Evolutionary conservation across 192 early-diverging fungal genomes (phyloP).

Genomic region (Entophlyctis helioformis): DNA sequence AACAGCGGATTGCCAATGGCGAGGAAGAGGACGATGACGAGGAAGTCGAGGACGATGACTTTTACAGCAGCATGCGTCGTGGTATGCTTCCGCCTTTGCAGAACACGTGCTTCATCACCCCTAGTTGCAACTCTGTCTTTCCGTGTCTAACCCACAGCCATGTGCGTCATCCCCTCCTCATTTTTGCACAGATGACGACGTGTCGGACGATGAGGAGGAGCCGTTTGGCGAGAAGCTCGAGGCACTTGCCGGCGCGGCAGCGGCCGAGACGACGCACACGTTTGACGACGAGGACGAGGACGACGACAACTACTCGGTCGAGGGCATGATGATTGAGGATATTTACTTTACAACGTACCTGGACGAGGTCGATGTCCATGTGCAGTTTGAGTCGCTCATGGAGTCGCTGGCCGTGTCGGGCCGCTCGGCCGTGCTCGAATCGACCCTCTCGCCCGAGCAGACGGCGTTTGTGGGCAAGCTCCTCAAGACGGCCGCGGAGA

Average conservation of each 20-base stretch:
- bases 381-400: constrained; percentile 8
- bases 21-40: constrained; percentile 52
- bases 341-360: constrained; percentile 17
- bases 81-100: background rate
- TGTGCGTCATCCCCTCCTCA: background rate
- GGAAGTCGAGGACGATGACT: constrained; percentile 33
- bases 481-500: constrained; percentile 1
- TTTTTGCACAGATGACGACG: constrained; percentile 25
- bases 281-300: constrained; percentile 29
- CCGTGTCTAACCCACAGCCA: background rate
- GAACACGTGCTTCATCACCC: background rate
- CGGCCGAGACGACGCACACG: background rate
- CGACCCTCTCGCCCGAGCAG: background rate
- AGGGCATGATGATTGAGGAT: constrained; percentile 25
- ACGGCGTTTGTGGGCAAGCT: background rate
- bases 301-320: constrained; percentile 48
- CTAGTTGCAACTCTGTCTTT: background rate
- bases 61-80: background rate
- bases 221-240: constrained; percentile 29
- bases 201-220: constrained; percentile 49
- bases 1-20: constrained; percentile 41
- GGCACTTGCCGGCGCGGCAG: background rate
- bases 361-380: constrained; percentile 17
- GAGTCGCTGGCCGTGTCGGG: background rate
- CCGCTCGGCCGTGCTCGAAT: constrained; percentile 2